A percentile compares a stretch with the other conserved stretches of the same genome.
phyloP scores from a whole-genome alignment of 495 filamentous ascomycete genomes.

The Wilcoxina mikolae region DNA sequence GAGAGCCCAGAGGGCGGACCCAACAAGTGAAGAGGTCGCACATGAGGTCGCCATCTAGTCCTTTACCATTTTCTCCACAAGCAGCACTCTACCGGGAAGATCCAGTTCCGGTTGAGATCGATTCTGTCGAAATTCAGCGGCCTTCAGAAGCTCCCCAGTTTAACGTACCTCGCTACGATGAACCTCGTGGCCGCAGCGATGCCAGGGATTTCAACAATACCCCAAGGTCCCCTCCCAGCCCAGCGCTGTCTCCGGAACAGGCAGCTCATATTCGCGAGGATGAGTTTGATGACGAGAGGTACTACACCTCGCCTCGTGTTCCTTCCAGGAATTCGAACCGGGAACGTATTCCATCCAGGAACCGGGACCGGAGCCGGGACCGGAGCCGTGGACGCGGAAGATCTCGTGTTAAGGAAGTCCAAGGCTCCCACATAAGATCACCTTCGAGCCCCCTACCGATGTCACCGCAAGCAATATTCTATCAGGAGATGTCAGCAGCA shows the following conservation, averaged over 20 bases:
- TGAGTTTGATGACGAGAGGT: slow-evolving; percentile 24
- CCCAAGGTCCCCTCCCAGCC: slow-evolving; percentile 1
- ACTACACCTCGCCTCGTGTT: slow-evolving; percentile 14
- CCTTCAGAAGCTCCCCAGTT: background rate
- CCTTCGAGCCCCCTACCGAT: slow-evolving; percentile 71
- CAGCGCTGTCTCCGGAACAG: background rate
- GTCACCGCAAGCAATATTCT: slow-evolving; percentile 29
- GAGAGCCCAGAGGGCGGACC: slow-evolving; percentile 38
- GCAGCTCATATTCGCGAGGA: slow-evolving; percentile 11
- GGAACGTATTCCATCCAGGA: slow-evolving; percentile 14
- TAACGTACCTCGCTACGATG: background rate
- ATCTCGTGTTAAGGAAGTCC: background rate
- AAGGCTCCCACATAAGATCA: slow-evolving; percentile 38
- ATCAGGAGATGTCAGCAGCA: slow-evolving; percentile 20
- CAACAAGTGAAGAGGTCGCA: slow-evolving; percentile 39
- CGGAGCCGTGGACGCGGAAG: background rate
- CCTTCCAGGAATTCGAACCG: background rate
- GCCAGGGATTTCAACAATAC: background rate
- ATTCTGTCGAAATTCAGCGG: background rate
- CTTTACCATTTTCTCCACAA: slow-evolving; percentile 50
- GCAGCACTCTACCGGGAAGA: slow-evolving; percentile 27
- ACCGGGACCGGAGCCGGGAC: background rate
- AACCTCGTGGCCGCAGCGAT: slow-evolving; percentile 1
- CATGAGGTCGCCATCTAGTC: slow-evolving; percentile 66
- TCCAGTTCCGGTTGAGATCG: slow-evolving; percentile 9